Evolutionary conservation across 176 grass and related monocot genomes (phyloP).

Genomic region (Hordeum marinum): DNA sequence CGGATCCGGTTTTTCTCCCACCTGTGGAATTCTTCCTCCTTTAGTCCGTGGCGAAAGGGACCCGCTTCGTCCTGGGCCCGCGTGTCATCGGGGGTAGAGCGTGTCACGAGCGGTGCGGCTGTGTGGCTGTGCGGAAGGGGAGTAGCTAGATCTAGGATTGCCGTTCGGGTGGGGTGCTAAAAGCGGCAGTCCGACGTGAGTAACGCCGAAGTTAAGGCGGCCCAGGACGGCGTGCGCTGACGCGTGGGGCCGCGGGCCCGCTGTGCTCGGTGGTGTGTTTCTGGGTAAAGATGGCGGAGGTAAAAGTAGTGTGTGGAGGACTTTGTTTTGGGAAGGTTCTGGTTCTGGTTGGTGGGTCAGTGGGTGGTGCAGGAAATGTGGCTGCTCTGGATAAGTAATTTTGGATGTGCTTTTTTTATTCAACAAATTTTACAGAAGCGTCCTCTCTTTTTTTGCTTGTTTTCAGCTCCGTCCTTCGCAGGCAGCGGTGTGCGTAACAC

Average conservation of each 20-base stretch:
- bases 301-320: background rate
- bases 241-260: background rate
- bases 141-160: conserved; percentile 26
- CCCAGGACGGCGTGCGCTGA: conserved; percentile 6
- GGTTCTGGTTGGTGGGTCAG: conserved; percentile 1
- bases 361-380: conserved; percentile 32
- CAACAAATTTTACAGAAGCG: background rate
- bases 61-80: background rate
- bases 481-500: background rate
- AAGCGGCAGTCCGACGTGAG: background rate
- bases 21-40: background rate
- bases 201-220: conserved; percentile 4
- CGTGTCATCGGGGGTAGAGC: background rate
- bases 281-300: background rate
- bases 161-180: conserved; percentile 18
- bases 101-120: too few species aligned
- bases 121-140: background rate
- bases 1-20: background rate
- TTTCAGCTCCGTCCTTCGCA: background rate
- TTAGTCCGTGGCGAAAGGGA: background rate
- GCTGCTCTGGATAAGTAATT: background rate
- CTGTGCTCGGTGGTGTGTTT: background rate
- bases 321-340: conserved; percentile 36
- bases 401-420: background rate
- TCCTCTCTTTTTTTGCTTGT: background rate